phyloP scores from a whole-genome alignment of 1,284 basidiomycete genomes.

The Vanrija sp. region DNA sequence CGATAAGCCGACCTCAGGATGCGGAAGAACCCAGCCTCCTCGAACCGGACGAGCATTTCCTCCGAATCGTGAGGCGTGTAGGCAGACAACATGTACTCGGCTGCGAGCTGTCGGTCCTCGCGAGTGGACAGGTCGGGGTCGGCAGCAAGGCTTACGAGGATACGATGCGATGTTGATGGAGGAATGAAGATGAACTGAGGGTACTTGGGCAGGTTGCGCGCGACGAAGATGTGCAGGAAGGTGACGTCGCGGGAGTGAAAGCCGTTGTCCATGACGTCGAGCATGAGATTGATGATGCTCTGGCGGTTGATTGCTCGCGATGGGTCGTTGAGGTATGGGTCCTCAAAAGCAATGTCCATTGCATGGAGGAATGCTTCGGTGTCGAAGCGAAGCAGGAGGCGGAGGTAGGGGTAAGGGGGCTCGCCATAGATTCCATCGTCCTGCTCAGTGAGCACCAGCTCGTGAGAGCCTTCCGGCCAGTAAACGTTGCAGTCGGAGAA shows the following conservation, averaged over 20 bases:
- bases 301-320: slow-evolving; percentile 64
- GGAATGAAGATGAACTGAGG: slow-evolving; percentile 77
- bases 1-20: slow-evolving; percentile 78
- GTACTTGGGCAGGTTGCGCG: slow-evolving; percentile 95
- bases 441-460: slow-evolving; percentile 38
- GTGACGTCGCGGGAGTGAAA: slow-evolving; percentile 64
- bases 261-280: slow-evolving; percentile 60
- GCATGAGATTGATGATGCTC: slow-evolving; percentile 75
- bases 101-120: slow-evolving; percentile 91
- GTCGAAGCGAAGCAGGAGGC: slow-evolving; percentile 80
- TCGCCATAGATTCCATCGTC: slow-evolving; percentile 49
- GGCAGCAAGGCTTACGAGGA: slow-evolving; percentile 71
- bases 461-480: slow-evolving; percentile 59
- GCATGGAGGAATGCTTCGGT: slow-evolving; percentile 92
- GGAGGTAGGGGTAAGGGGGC: slow-evolving; percentile 83
- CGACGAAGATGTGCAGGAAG: slow-evolving; percentile 91
- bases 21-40: slow-evolving; percentile 80
- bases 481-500: slow-evolving; percentile 75
- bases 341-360: slow-evolving; percentile 92
- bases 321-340: slow-evolving; percentile 78
- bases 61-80: slow-evolving; percentile 79
- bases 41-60: slow-evolving; percentile 65
- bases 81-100: slow-evolving; percentile 88
- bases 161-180: slow-evolving; percentile 64
- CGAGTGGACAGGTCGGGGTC: slow-evolving; percentile 69